These are phyloP conservation scores for Fragilaria radians DNA, from an alignment of 108 stramenopile genomes.

Conservation along the genomic window DNA sequence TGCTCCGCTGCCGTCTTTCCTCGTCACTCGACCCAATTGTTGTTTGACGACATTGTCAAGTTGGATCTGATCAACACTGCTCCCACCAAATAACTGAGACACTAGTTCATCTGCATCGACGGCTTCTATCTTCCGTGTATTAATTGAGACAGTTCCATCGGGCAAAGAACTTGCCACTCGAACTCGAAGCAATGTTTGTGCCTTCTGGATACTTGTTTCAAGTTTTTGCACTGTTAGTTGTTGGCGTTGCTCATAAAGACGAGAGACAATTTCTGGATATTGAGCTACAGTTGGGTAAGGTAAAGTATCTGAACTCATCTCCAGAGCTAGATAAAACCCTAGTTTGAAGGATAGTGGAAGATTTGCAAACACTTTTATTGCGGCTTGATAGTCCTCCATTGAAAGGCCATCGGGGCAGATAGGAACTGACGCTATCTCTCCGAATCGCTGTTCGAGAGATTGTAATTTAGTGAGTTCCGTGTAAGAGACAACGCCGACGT, in stretches of 20 bases:
- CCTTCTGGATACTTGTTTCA: background rate
- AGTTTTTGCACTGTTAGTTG: background rate
- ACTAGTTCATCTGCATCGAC: conserved; percentile 6
- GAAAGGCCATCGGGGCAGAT: background rate
- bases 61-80: background rate
- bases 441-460: background rate
- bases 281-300: background rate
- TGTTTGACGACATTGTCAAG: conserved; percentile 10
- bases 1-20: background rate
- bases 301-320: background rate
- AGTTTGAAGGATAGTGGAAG: background rate
- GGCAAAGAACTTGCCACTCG: background rate
- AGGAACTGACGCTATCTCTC: background rate
- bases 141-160: background rate
- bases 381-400: background rate
- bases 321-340: background rate
- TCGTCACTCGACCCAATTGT: conserved; percentile 3
- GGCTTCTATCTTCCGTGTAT: background rate
- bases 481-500: no score
- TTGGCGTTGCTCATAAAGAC: conserved; percentile 6
- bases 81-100: conserved; percentile 4
- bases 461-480: no score
- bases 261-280: conserved; percentile 8
- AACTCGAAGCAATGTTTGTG: background rate
- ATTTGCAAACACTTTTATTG: background rate